A percentile compares a stretch with the other conserved stretches of the same genome.
Conservation (phyloP, 257 asterid genomes). For the Phtheirospermum japonicum region DNA sequence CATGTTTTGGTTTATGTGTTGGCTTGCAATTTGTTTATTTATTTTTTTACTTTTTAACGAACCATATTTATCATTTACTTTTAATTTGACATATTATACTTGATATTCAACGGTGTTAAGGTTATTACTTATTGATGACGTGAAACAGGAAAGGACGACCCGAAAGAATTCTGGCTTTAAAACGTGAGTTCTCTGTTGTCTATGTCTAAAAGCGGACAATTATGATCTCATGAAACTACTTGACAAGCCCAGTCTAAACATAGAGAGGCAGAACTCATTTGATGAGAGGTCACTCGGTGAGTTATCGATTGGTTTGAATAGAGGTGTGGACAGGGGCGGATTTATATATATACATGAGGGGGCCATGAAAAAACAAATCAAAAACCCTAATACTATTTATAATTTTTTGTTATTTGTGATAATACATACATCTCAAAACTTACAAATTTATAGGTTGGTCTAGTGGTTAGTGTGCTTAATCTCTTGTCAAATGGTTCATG, state of each 20-base stretch:
- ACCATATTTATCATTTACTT: not conserved
- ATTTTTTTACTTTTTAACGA: not conserved
- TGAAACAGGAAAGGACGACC: conserved; percentile 37
- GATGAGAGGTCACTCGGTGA: conserved; percentile 84
- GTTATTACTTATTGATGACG: conserved; percentile 37
- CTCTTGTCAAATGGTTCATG: too few relatives aligned
- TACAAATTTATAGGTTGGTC: too few relatives aligned
- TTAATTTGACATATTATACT: conserved; percentile 29
- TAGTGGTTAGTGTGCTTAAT: too few relatives aligned
- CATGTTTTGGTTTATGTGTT: not conserved
- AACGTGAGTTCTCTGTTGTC: conserved; percentile 72
- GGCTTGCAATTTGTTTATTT: not conserved
- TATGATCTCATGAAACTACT: conserved; percentile 63
- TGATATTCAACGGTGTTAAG: conserved; percentile 38
- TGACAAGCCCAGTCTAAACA: conserved; percentile 63
- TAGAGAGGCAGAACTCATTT: conserved; percentile 75
- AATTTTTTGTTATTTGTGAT: too few relatives aligned
- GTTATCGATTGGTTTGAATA: conserved; percentile 55
- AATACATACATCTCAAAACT: too few relatives aligned
- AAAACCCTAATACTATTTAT: too few relatives aligned
- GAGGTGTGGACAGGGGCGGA: too few relatives aligned
- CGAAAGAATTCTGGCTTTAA: conserved; percentile 53
- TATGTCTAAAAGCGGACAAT: conserved; percentile 64
- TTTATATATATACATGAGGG: too few relatives aligned
- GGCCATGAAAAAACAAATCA: too few relatives aligned